Conservation (phyloP, 768 basidiomycete genomes). For the Amanita phalloides region DNA sequence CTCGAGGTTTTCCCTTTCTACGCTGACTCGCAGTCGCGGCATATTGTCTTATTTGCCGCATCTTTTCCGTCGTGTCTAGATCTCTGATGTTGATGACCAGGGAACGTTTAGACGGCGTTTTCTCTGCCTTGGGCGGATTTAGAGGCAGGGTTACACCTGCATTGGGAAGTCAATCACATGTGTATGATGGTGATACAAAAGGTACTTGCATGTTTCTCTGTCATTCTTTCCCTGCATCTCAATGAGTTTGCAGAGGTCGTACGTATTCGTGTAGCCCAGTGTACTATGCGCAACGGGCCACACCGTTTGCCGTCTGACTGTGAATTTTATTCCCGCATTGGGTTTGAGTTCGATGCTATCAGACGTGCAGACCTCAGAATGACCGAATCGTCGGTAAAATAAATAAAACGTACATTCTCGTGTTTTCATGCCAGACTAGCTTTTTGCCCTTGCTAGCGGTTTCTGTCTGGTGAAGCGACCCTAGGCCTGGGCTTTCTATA, state of each 20-base stretch:
- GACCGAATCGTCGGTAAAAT: not conserved
- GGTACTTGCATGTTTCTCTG: slow-evolving; percentile 2
- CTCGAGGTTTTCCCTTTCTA: not conserved
- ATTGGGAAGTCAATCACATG: not conserved
- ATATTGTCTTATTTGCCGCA: slow-evolving; percentile 1
- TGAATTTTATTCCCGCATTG: slow-evolving; percentile 1
- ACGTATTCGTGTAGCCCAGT: slow-evolving; percentile 3
- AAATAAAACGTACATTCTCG: not conserved
- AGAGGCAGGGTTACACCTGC: slow-evolving; percentile 1
- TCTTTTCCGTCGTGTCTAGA: slow-evolving; percentile 1
- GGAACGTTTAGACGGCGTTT: not conserved
- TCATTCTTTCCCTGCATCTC: slow-evolving; percentile 7
- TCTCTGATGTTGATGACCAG: slow-evolving; percentile 6
- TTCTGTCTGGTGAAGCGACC: slow-evolving; percentile 2
- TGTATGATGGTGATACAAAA: not conserved
- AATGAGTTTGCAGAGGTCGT: slow-evolving; percentile 4
- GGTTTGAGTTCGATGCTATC: slow-evolving; percentile 2
- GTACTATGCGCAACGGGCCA: not conserved
- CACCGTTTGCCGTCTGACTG: not conserved
- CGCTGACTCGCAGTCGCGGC: not conserved
- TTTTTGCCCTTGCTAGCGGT: not conserved
- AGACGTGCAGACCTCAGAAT: not conserved
- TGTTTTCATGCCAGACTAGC: slow-evolving; percentile 5
- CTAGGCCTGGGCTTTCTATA: slow-evolving; percentile 3
- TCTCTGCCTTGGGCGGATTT: not conserved